Conservation (phyloP, 306 rosid species). For the Fragaria vesca region DNA sequence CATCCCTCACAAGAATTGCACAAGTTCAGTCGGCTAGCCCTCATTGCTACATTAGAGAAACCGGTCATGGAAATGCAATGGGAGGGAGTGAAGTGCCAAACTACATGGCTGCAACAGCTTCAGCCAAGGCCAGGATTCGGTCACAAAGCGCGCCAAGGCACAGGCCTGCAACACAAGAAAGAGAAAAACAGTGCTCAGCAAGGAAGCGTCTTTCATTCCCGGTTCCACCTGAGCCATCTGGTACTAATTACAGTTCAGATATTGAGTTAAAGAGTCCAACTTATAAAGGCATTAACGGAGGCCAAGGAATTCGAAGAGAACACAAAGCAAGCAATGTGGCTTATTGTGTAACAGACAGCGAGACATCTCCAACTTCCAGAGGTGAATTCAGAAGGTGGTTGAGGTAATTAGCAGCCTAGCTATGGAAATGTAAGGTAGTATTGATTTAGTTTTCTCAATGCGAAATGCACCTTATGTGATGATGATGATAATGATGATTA, state of each 20-base stretch:
- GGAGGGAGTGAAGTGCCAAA: conserved; percentile 28
- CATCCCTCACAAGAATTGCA: conserved; percentile 28
- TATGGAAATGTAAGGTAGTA: neutral
- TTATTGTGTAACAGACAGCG: conserved; percentile 31
- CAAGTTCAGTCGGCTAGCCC: conserved; percentile 44
- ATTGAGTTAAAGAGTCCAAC: conserved; percentile 5
- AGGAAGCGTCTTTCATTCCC: conserved; percentile 48
- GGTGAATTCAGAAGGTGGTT: conserved; percentile 27
- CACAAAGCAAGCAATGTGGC: conserved; percentile 18
- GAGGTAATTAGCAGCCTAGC: conserved; percentile 3
- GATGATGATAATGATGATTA: neutral
- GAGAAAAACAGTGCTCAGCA: conserved; percentile 22
- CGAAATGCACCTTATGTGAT: neutral
- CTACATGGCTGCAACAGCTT: conserved; percentile 58
- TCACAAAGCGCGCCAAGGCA: conserved; percentile 52
- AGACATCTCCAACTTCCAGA: conserved; percentile 28
- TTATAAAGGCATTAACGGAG: neutral
- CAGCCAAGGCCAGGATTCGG: conserved; percentile 47
- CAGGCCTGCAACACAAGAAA: conserved; percentile 32
- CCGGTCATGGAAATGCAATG: neutral
- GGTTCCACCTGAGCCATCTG: conserved; percentile 6
- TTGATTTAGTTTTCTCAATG: neutral
- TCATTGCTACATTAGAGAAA: conserved; percentile 22
- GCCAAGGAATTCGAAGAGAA: conserved; percentile 12
- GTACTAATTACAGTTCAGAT: neutral